A percentile compares a stretch with the other conserved stretches of the same genome.
phyloP scores from a whole-genome alignment of 768 basidiomycete genomes.

The Tricholoma sp. region DNA sequence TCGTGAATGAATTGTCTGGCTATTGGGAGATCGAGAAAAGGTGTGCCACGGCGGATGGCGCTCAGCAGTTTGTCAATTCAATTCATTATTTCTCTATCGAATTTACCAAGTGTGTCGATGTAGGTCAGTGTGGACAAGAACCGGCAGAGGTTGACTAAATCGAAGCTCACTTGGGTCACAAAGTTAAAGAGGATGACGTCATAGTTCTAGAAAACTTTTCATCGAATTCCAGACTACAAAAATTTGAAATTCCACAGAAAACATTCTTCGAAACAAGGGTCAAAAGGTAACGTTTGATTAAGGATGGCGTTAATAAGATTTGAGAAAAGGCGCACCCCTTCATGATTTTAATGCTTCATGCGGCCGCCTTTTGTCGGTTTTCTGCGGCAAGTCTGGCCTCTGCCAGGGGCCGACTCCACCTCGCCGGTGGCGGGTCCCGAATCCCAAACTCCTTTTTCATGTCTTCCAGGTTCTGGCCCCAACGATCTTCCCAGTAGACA shows the following conservation, averaged over 20 bases:
- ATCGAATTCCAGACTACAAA: too few species aligned
- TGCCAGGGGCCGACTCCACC: conserved; percentile 61
- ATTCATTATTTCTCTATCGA: too few species aligned
- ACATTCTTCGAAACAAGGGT: neutral
- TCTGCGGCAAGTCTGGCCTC: conserved; percentile 55
- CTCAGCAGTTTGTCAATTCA: too few species aligned
- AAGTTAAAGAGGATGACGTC: too few species aligned
- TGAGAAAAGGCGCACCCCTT: neutral
- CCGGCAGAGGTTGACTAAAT: too few species aligned
- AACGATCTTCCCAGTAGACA: conserved; percentile 95
- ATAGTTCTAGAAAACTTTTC: too few species aligned
- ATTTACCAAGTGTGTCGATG: too few species aligned
- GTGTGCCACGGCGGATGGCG: too few species aligned
- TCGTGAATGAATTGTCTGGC: neutral
- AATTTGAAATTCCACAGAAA: too few species aligned
- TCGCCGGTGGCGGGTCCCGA: conserved; percentile 73
- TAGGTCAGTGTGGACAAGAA: too few species aligned
- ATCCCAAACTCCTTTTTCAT: conserved; percentile 84
- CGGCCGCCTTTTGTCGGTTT: conserved; percentile 15
- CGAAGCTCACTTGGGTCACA: too few species aligned
- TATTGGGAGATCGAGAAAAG: too few species aligned
- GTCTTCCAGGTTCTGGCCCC: conserved; percentile 79
- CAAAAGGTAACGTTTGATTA: neutral
- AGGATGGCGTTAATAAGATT: neutral
- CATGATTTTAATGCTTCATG: neutral